Conservation (phyloP, 1,139 yeast genomes). For the Zygoascus hellenicus region DNA sequence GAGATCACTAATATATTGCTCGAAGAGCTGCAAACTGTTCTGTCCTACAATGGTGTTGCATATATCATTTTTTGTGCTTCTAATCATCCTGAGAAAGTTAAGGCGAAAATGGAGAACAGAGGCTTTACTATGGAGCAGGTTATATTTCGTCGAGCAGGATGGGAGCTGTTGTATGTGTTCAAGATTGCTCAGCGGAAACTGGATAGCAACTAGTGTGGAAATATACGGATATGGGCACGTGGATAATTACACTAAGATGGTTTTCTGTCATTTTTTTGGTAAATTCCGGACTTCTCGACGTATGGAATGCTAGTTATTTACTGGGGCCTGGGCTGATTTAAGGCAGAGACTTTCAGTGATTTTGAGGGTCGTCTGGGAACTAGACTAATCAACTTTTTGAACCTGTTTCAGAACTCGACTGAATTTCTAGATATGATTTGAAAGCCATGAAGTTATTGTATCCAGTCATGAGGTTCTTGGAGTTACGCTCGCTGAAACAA, state of each 20-base stretch:
- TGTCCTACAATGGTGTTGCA: slow-evolving; percentile 62
- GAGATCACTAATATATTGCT: slow-evolving; percentile 64
- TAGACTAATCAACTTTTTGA: no score
- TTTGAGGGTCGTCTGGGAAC: no score
- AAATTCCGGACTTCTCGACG: no score
- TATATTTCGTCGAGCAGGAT: slow-evolving; percentile 75
- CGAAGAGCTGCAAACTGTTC: slow-evolving; percentile 42
- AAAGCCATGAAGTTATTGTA: no score
- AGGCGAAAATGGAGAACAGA: slow-evolving; percentile 39
- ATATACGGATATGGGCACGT: not conserved
- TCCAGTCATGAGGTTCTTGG: no score
- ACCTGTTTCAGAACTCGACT: no score
- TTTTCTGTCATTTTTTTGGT: not conserved
- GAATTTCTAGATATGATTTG: no score
- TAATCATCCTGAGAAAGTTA: slow-evolving; percentile 65
- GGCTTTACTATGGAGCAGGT: slow-evolving; percentile 56
- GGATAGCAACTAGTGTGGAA: not conserved
- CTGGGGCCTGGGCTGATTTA: no score
- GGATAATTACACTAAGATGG: not conserved
- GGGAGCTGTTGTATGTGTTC: slow-evolving; percentile 82
- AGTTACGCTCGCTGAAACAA: no score
- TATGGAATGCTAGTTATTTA: no score
- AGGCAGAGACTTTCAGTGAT: no score
- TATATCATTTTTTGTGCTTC: slow-evolving; percentile 83
- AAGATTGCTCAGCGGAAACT: slow-evolving; percentile 22